These are phyloP conservation scores for Dendrobium nobile DNA, from an alignment of 106 monocot genomes.

Conservation along the genomic window DNA sequence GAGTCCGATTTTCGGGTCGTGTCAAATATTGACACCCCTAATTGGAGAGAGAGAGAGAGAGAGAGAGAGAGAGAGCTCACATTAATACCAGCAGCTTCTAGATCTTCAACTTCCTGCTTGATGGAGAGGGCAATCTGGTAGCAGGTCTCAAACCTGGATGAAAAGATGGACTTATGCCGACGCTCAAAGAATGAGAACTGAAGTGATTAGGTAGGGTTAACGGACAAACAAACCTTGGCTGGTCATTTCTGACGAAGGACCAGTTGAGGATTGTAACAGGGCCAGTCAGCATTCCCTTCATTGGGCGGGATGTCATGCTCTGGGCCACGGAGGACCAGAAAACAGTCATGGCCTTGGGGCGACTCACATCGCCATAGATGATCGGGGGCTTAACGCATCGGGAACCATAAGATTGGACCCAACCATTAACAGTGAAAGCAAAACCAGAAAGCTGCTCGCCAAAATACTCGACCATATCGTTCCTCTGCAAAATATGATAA, in stretches of 20 bases:
- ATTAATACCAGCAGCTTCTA: slow-evolving; percentile 24
- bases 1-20: no score
- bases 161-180: neutral
- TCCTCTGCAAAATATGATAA: slow-evolving; percentile 9
- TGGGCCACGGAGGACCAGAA: slow-evolving; percentile 29
- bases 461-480: slow-evolving; percentile 32
- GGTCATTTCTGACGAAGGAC: slow-evolving; percentile 28
- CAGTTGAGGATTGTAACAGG: slow-evolving; percentile 31
- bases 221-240: slow-evolving; percentile 7
- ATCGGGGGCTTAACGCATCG: slow-evolving; percentile 30
- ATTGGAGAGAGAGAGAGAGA: neutral
- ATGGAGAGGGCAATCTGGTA: slow-evolving; percentile 30
- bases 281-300: slow-evolving; percentile 31
- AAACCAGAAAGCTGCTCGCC: slow-evolving; percentile 24
- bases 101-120: slow-evolving; percentile 27
- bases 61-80: slow-evolving; percentile 8
- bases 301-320: slow-evolving; percentile 26
- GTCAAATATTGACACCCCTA: no score
- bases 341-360: slow-evolving; percentile 29
- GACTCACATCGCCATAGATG: slow-evolving; percentile 27
- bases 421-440: slow-evolving; percentile 24
- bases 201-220: neutral
- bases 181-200: neutral
- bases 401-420: slow-evolving; percentile 30
- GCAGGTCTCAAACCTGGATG: slow-evolving; percentile 22